A percentile compares a stretch with the other conserved stretches of the same genome.
Conservation (phyloP, 306 rosid genomes). For the Sindora glabra region DNA sequence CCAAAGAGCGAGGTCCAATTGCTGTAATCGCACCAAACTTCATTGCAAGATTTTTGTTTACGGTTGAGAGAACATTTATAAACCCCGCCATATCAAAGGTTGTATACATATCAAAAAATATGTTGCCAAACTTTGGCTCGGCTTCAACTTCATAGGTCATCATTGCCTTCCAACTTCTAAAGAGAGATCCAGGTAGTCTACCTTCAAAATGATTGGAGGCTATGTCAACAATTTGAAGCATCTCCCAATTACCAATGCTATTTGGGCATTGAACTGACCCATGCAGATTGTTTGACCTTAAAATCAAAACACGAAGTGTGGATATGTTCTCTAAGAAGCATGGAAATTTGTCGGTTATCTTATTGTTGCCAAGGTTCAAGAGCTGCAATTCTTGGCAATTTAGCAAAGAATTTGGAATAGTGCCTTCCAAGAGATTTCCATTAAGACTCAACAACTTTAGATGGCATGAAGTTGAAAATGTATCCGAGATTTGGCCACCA, state of each 20-base stretch:
- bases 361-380: constrained; percentile 12
- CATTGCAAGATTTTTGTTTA: not conserved
- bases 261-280: not conserved
- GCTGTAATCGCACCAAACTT: not conserved
- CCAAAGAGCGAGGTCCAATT: no score
- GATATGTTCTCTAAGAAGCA: constrained; percentile 8
- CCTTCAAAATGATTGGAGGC: constrained; percentile 17
- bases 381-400: not conserved
- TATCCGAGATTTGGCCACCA: no score
- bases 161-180: constrained; percentile 13
- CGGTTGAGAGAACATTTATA: not conserved
- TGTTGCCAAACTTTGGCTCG: not conserved
- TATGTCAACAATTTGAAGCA: constrained; percentile 11
- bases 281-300: not conserved
- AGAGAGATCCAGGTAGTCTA: not conserved
- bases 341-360: not conserved
- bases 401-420: constrained; percentile 5
- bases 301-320: not conserved
- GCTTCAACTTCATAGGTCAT: not conserved
- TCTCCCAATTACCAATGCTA: not conserved
- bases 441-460: no score
- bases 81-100: fast-evolving
- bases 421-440: no score
- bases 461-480: not conserved
- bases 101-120: not conserved